Base-by-base conservation (phyloP, 176 grass and related monocot species). In the Tillandsia leiboldiana region DNA sequence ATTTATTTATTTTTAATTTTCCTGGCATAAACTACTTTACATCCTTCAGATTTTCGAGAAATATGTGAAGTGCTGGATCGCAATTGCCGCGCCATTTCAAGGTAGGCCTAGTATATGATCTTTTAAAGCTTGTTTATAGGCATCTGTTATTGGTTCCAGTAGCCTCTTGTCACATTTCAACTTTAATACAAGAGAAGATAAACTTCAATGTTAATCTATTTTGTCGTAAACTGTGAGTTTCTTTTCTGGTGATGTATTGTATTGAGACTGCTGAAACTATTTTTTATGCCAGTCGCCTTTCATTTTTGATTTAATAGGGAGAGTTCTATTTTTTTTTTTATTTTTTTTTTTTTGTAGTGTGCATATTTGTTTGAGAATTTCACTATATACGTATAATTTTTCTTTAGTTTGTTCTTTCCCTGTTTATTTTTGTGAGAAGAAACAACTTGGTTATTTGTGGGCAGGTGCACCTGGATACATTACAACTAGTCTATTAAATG, bases 41-140 rank as follows among this genome's bases (percentile, higher is more conserved):
- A 69, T 83, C 65, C 2, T 54, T 18, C 57, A 97, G 93, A 73
- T 90, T 78, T 97, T 92, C 53, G 93, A 90, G 83, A 97, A 92
- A 65, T 97, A 92, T 80, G 84, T 97, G 9, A 92, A 97, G 27
- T 85, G 77, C 83, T 97, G 93, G 93, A 83, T 97, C 85, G 93
- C 89, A 82, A 97, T 97, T 63, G 93, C 93, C 66, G 89, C 93
- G 77, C 93, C 93, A 81, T 97, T 97, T 79, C 93, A 97, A 97
- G 89, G 93, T 97, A 90, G 15, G 22, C 5, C n/a, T 10, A 12
- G 8, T 50, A 64, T 22, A 59, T 14, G 20, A 59, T 20, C 54
- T 59, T 59, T 18, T 59, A 17, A 59, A 14, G 20, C 54, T 17
- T 22, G n/a, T 59, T 59, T 59, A 59, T 14, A 17, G 7, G 1